Evolutionary conservation across 2,329 filamentous ascomycete species (phyloP).

Genomic region (Xylariaceae sp.): DNA sequence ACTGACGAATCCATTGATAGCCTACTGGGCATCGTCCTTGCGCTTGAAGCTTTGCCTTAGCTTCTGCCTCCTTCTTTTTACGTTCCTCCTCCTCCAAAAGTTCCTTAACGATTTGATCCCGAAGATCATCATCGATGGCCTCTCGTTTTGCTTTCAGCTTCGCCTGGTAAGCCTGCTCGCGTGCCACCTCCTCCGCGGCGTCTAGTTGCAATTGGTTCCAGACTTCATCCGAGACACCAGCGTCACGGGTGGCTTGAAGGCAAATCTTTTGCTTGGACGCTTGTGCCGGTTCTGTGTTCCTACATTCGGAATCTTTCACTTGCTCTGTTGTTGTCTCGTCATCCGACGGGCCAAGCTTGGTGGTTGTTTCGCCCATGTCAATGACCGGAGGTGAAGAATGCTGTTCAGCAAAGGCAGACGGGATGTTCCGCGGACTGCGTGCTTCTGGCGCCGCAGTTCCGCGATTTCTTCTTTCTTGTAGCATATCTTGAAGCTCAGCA

Average conservation of each 20-base stretch:
- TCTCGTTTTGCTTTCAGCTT: constrained; percentile 3
- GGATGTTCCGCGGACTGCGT: no score
- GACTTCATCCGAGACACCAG: constrained; percentile 6
- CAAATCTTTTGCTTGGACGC: no score
- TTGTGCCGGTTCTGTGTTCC: no score
- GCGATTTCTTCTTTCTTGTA: no score
- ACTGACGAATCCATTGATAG: constrained; percentile 9
- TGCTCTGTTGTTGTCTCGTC: no score
- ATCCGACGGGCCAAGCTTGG: no score
- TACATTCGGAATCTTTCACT: no score
- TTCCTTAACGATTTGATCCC: constrained; percentile 6
- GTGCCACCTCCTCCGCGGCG: constrained; percentile 2
- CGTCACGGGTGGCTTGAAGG: neutral
- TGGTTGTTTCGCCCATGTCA: no score
- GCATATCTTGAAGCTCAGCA: no score
- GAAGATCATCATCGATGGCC: neutral
- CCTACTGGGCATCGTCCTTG: constrained; percentile 12
- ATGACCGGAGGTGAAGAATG: no score
- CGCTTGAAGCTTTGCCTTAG: constrained; percentile 7
- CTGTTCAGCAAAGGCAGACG: no score
- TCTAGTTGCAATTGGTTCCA: constrained; percentile 7
- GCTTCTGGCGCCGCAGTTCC: no score
- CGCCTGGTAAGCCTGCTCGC: constrained; percentile 3
- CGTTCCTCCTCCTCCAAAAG: constrained; percentile 6
- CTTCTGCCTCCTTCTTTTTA: constrained; percentile 4